phyloP scores from a whole-genome alignment of 345 rosid genomes.

The Citrus medica region DNA sequence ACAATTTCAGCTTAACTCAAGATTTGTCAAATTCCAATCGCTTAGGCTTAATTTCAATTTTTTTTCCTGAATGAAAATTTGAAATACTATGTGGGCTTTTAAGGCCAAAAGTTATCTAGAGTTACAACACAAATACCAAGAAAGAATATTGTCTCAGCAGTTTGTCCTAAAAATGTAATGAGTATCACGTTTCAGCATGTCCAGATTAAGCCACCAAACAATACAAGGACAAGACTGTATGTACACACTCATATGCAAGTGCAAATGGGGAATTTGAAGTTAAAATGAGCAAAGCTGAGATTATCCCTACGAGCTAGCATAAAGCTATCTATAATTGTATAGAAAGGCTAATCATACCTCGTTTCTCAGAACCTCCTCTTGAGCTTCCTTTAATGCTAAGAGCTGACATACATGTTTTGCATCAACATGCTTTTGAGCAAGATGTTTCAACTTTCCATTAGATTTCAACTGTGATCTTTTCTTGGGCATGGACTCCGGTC shows the following conservation, averaged over 20 bases:
- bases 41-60: neutral
- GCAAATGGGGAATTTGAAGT: neutral
- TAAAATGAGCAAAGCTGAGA: constrained; percentile 4
- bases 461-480: constrained; percentile 49
- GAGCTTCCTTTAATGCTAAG: constrained; percentile 66
- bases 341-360: constrained; percentile 49
- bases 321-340: neutral
- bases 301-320: neutral
- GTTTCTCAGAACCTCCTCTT: constrained; percentile 58
- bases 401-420: constrained; percentile 49
- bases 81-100: neutral
- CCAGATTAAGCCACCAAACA: neutral
- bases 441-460: constrained; percentile 50
- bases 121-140: neutral
- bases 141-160: neutral
- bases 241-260: neutral
- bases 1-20: neutral
- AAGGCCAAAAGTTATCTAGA: neutral
- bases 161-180: neutral
- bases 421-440: constrained; percentile 48
- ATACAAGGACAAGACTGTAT: neutral
- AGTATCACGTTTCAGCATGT: neutral
- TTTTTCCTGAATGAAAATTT: neutral
- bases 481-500: constrained; percentile 42
- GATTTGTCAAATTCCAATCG: neutral